Evolutionary conservation across 2,329 filamentous ascomycete species (phyloP).

Genomic region (Fonsecaea erecta): DNA sequence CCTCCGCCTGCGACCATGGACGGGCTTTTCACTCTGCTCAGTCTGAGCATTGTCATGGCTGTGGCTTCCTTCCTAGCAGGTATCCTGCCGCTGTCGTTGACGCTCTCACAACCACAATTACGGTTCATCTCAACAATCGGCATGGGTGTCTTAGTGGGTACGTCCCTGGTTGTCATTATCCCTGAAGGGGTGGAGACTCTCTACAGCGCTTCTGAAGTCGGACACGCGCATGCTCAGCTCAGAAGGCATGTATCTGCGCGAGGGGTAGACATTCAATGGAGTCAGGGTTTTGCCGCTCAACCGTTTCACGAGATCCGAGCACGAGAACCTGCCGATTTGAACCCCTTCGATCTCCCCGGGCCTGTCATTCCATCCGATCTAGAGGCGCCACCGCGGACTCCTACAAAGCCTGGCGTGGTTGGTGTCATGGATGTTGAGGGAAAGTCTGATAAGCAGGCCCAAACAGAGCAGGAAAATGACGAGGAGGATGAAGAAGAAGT

Average conservation of each 20-base stretch:
- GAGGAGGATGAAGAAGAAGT: slow-evolving; percentile 40
- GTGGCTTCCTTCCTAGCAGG: slow-evolving; percentile 87
- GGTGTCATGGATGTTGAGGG: slow-evolving; percentile 38
- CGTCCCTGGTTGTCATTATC: slow-evolving; percentile 94
- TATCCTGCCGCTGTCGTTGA: slow-evolving; percentile 85
- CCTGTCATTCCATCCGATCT: slow-evolving; percentile 39
- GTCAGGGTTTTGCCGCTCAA: slow-evolving; percentile 14
- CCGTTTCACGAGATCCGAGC: slow-evolving; percentile 2
- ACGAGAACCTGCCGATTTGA: slow-evolving; percentile 23
- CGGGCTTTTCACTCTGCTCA: slow-evolving; percentile 68
- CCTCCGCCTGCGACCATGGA: slow-evolving; percentile 51
- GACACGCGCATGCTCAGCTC: slow-evolving; percentile 36
- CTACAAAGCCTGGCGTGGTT: slow-evolving; percentile 38
- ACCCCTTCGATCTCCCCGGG: slow-evolving; percentile 39
- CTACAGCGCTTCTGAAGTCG: slow-evolving; percentile 58
- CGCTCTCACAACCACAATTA: slow-evolving; percentile 82
- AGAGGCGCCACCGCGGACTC: slow-evolving; percentile 37
- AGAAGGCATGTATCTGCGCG: slow-evolving; percentile 42
- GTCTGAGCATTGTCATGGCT: slow-evolving; percentile 68
- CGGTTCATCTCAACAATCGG: slow-evolving; percentile 90
- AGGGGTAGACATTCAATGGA: slow-evolving; percentile 41
- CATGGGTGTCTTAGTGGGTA: slow-evolving; percentile 91
- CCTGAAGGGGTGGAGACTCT: slow-evolving; percentile 94
- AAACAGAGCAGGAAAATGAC: slow-evolving; percentile 50
- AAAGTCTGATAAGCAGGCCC: slow-evolving; percentile 44